These are phyloP conservation scores for Podila verticillata DNA, from an alignment of 192 early-diverging fungal species.

Conservation along the genomic window DNA sequence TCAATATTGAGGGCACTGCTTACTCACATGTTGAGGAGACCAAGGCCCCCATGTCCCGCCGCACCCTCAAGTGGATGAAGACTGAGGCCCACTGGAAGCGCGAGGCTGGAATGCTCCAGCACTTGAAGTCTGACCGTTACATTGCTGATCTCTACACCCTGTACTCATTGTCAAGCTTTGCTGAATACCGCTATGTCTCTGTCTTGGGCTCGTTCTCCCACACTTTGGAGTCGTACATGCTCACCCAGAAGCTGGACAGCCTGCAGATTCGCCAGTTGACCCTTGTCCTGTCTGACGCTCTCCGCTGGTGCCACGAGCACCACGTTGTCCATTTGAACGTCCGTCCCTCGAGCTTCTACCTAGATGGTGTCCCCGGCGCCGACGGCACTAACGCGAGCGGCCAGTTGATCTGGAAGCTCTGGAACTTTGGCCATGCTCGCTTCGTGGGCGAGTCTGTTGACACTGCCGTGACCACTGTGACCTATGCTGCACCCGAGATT, in stretches of 20 bases:
- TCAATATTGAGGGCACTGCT: slow-evolving; percentile 36
- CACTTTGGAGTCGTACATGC: slow-evolving; percentile 44
- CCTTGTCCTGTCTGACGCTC: slow-evolving; percentile 40
- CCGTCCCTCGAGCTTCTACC: slow-evolving; percentile 46
- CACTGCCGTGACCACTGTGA: slow-evolving; percentile 38
- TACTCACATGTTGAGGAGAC: slow-evolving; percentile 45
- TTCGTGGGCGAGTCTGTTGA: slow-evolving; percentile 51
- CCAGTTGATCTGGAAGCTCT: slow-evolving; percentile 49
- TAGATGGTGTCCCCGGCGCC: slow-evolving; percentile 30
- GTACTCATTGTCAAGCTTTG: slow-evolving; percentile 46
- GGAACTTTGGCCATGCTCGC: slow-evolving; percentile 53
- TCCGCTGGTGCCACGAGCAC: slow-evolving; percentile 53
- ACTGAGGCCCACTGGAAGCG: slow-evolving; percentile 52
- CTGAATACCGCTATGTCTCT: slow-evolving; percentile 46
- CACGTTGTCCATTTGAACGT: slow-evolving; percentile 50
- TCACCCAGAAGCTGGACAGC: slow-evolving; percentile 16
- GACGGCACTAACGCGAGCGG: slow-evolving; percentile 24
- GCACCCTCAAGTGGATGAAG: slow-evolving; percentile 53
- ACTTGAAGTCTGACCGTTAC: slow-evolving; percentile 45
- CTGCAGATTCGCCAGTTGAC: slow-evolving; percentile 41
- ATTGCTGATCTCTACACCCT: slow-evolving; percentile 42
- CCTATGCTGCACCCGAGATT: slow-evolving; percentile 50
- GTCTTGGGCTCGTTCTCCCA: slow-evolving; percentile 36
- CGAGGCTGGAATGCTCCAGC: slow-evolving; percentile 53
- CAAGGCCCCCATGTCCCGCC: slow-evolving; percentile 31